These are phyloP conservation scores for Artemisia tridentata DNA, from an alignment of 129 eudicot genomes.

Conservation along the genomic window DNA sequence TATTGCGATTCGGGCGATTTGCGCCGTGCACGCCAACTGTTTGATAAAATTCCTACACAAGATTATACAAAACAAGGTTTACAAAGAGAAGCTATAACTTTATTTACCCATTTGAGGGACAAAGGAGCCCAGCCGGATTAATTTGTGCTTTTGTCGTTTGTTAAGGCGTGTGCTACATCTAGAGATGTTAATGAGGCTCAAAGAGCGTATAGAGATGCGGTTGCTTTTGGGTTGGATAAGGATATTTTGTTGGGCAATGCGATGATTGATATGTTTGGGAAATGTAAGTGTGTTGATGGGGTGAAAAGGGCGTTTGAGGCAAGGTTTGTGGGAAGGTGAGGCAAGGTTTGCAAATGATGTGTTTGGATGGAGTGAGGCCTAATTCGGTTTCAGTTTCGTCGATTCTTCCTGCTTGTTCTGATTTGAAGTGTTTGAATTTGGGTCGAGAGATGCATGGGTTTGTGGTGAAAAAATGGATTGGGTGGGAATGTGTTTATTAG, in stretches of 20 bases:
- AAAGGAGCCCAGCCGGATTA: conserved; percentile 44
- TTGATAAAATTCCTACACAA: conserved; percentile 60
- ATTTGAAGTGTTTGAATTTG: conserved; percentile 46
- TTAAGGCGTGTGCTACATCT: conserved; percentile 63
- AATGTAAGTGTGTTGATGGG: conserved; percentile 46
- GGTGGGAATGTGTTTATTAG: conserved; percentile 43
- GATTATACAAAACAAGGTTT: conserved; percentile 51
- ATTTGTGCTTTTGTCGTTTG: conserved; percentile 50
- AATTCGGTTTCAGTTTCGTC: conserved; percentile 53
- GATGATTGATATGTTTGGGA: conserved; percentile 61
- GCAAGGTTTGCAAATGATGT: conserved; percentile 39
- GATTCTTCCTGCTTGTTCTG: conserved; percentile 56
- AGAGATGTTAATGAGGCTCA: conserved; percentile 50
- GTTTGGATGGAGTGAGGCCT: conserved; percentile 43
- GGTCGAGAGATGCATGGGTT: conserved; percentile 58
- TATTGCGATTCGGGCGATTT: conserved; percentile 54
- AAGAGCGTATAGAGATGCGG: conserved; percentile 42
- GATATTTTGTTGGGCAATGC: conserved; percentile 58
- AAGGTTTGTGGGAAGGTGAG: conserved; percentile 43
- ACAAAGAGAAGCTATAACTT: conserved; percentile 48
- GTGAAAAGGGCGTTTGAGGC: conserved; percentile 46
- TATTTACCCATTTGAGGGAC: conserved; percentile 45
- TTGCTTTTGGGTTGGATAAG: conserved; percentile 37
- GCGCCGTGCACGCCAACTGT: conserved; percentile 71
- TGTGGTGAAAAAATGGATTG: conserved; percentile 40